Evolutionary conservation across 2,329 filamentous ascomycete species (phyloP), one percentile per base, ranked within the genome.

Genomic region (Trichophyton verrucosum): DNA sequence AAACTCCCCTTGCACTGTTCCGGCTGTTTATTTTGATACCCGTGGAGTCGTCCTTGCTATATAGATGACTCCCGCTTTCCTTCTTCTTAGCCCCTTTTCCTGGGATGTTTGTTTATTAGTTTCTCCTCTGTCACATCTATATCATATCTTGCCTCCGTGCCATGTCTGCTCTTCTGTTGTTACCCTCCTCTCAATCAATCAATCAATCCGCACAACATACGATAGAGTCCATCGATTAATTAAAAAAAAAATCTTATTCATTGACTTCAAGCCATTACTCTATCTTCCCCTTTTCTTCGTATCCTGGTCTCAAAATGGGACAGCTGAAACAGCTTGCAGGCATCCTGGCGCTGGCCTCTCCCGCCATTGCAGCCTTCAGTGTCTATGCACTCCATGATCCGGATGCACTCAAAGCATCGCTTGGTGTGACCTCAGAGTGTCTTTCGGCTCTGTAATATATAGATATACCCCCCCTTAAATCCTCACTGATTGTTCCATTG

Each of bases 371-470:
- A 22, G 60, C 56, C 13, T 65, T 65, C 59, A 65, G 63, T 44
- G 61, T 63, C 38, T 65, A 64, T 27, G 63, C 61, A 47, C 42
- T 57, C n/a, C 63, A 65, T 51, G 63, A 64, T 36, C 61, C 59
- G 57, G 46, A 56, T 33, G 61, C 59, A 30, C 61, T 64, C 44
- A 57, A 55, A 20, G 44, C 57, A 13, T 47, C 63, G 3, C 58
- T 65, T 33, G 64, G 63, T 6, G 27, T 65, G 9, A 62, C 64
- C 3, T 59, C 57, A 7, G 51, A 60, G 36, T 65, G 64, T 58
- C 49, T 65, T 30, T 33, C 58, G 4, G 63, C 64, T 22, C 33
- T 65, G 64, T 65, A 65, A 17, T 62, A 20, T 20, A 20, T 20
- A 20, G 20, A 20, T 33, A 38, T 38, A 40, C 20, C 57, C 17